A percentile compares a stretch with the other conserved stretches of the same genome.
Evolutionary conservation across 83 land plant species (phyloP).

Genomic region (Isoetes engelmannii): DNA sequence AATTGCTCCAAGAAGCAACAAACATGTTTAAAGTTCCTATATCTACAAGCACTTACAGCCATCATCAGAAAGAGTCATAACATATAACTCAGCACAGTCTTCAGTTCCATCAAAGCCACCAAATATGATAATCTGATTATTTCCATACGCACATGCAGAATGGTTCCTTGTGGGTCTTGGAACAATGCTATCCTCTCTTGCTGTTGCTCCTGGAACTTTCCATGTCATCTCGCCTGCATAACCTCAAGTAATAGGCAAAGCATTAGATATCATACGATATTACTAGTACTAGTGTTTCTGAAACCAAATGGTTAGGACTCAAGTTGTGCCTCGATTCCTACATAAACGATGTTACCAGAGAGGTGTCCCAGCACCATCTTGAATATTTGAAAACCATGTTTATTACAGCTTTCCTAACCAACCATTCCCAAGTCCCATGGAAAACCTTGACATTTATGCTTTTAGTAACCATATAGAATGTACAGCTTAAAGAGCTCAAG

Average conservation of each 20-base stretch:
- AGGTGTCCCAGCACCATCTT: too few species aligned
- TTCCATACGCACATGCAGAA: constrained; percentile 27
- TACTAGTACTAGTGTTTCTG: background rate
- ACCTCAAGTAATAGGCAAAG: background rate
- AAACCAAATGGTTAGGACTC: background rate
- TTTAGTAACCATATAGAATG: too few species aligned
- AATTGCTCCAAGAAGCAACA: background rate
- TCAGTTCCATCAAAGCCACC: constrained; percentile 34
- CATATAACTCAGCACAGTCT: constrained; percentile 25
- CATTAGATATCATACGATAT: background rate
- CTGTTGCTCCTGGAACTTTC: constrained; percentile 18
- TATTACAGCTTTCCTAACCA: too few species aligned
- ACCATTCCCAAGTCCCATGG: too few species aligned
- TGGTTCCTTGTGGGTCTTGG: constrained; percentile 28
- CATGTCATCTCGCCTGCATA: constrained; percentile 17
- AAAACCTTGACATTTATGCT: too few species aligned
- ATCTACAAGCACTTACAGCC: constrained; percentile 19
- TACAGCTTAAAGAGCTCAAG: too few species aligned
- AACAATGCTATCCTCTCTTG: constrained; percentile 14
- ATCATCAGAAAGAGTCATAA: constrained; percentile 23
- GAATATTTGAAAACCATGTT: too few species aligned
- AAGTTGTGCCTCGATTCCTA: too few species aligned
- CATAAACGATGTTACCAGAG: too few species aligned
- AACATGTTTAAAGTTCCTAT: background rate
- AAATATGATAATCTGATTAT: constrained; percentile 26